Evolutionary conservation across 2,329 filamentous ascomycete species (phyloP), one percentile per base, ranked within the genome.

Genomic region (Exophiala lecanii-corni): DNA sequence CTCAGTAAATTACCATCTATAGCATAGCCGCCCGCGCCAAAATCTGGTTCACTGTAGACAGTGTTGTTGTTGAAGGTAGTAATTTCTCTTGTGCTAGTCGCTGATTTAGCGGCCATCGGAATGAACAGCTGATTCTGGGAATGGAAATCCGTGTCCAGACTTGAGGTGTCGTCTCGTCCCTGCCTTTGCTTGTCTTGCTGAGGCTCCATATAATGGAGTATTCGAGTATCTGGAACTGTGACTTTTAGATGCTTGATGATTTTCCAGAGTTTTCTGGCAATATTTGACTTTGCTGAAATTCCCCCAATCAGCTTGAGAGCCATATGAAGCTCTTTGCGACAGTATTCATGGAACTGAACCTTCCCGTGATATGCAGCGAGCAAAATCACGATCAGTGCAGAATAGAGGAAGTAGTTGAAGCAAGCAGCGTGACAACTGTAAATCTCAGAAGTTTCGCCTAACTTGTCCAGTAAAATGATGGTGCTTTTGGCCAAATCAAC

Each of bases 301-400:
- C 44, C 44, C 28, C 35, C 39, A 9, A 47, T 47, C 5, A 47
- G 15, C 10, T 47, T 25, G 9, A 47, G 39, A 20, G 44, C 44
- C 2, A 47, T 26, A 38, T 39, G 23, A 19, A 64, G 63, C 35
- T 64, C 62, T 0, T 54, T 51, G 2, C 61, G 58, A 39, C 61
- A 64, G 15, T 55, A 46, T 6, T 62, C 63, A 2, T 66, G 63
- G 37, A 72, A 74, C 2, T 58, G 58, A 2, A 59, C 57, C 0
- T 71, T 69, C 0, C 66, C 69, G 48, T 73, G 68, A 2, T 69
- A 62, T 0, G 73, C 69, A 1, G 70, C 71, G 0, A 71, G 59
- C 20, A 70, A 66, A 1, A 72, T 49, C 1, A 65, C 61, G 0
- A 64, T 65, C 5, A 69, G 50, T 0, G 65, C 63, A 16, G 63